Evolutionary conservation across 1,284 basidiomycete genomes (phyloP), one percentile per base, ranked within the genome.

Genomic region (Laetiporus sulphureus): DNA sequence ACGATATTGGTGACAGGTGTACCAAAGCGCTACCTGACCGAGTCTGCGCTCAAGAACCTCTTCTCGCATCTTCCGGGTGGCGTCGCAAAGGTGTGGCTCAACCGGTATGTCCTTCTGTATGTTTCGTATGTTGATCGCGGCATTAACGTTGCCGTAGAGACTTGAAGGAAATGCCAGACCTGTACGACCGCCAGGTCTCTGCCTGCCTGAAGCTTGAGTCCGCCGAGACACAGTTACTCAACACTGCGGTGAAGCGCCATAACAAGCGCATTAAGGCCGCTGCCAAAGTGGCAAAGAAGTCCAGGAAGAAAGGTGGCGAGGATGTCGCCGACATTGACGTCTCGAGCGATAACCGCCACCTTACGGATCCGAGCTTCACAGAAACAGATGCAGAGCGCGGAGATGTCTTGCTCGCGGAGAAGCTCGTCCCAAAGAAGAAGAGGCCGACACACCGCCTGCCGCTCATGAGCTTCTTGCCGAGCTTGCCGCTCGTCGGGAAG

Each of bases 1-100:
- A 96, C 94, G 3, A 73, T 99, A 15, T 79, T 93, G 35, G 72
- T 98, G 49, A 91, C 91, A 12, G 91, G 91, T 34, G 80, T 99
- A 5, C 92, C 94, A n/a, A 64, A 75, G 33, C 75, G 81, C 41
- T 83, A 85, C 54, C 78, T 92, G 30, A 73, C 71, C 5, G 73
- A 77, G 49, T 67, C 74, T 16, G 82, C 83, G 18, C 72, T 97
- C 23, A 71, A 66, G 33, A 68, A 69, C 43, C 62, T 88, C n/a
- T 91, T 83, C 60, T 72, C 74, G 20, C 72, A 79, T 47, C 70
- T 93, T 4, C 90, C 91, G 1, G 91, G 91, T 5, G 91, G 91
- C 15, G 84, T 92, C 4, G 82, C 80, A 52, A 79, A 82, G 45
- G 78, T 99, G 24, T 99, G 95, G 94, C 72, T 98, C 32, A 91